These are phyloP conservation scores for Macadamia integrifolia DNA, from an alignment of 164 flowering plant genomes.

Conservation along the genomic window DNA sequence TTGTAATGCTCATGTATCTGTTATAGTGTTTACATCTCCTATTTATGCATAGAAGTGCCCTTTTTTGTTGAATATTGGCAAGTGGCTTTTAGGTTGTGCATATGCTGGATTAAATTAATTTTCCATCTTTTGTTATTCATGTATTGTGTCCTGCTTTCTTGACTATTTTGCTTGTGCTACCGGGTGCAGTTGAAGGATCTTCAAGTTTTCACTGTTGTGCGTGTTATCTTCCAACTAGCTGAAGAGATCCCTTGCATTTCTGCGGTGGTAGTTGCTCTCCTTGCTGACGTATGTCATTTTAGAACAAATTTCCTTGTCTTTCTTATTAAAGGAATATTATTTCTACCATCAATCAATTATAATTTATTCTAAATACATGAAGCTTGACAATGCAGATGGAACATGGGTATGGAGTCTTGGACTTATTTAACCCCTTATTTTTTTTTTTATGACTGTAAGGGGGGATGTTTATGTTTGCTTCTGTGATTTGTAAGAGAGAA, in stretches of 20 bases:
- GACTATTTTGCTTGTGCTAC: constrained; percentile 5
- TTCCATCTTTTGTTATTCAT: background rate
- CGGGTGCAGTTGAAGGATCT: constrained; percentile 88
- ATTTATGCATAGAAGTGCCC: background rate
- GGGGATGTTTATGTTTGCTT: too few relatives aligned
- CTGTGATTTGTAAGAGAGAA: too few relatives aligned
- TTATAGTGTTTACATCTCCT: constrained; percentile 2
- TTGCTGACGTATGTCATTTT: constrained; percentile 60
- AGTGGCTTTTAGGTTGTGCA: background rate
- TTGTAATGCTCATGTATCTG: too few relatives aligned
- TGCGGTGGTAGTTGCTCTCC: constrained; percentile 96
- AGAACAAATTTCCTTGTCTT: background rate
- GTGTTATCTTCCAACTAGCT: constrained; percentile 93
- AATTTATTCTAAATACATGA: too few relatives aligned
- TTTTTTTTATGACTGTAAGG: too few relatives aligned
- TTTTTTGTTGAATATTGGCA: background rate
- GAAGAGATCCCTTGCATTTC: constrained; percentile 99
- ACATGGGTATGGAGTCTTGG: too few relatives aligned
- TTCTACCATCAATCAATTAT: too few relatives aligned
- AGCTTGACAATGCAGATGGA: too few relatives aligned
- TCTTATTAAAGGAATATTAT: background rate
- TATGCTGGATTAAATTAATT: background rate
- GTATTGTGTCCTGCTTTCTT: constrained; percentile 1
- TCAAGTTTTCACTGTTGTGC: constrained; percentile 84
- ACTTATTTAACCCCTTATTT: too few relatives aligned